Evolutionary conservation across 352 stramenopile species (phyloP), one percentile per base, ranked within the genome.

Genomic region (Globisporangium camurandrum): DNA sequence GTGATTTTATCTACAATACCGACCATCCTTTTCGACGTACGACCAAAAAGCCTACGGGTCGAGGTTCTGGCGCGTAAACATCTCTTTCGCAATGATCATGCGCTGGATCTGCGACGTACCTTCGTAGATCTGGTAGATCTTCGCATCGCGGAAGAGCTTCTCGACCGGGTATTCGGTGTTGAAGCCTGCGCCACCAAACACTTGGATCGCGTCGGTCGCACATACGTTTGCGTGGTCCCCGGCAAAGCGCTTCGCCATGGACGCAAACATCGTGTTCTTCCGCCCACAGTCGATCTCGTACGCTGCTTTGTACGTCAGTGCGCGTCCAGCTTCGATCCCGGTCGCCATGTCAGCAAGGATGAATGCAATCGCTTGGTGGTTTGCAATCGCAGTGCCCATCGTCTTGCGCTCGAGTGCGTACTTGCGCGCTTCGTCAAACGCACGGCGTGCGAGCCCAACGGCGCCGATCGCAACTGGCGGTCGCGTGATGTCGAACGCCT

Each of bases 51-150:
- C 36, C 57, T 80, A 88, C 34, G 80, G 80, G 57, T 88, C 73
- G 51, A 92, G 62, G 54, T 57, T 74, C 43, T 73, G 56, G 41
- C 80, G 77, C 30, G 75, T 68, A 54, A 94, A 81, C 54, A 96
- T 75, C 41, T 95, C 79, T 66, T 93, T 91, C 51, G 78, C 78
- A 58, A 97, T 89, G 57, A 97, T 88, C 64, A 96, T 75, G 49
- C 83, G 77, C 66, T 96, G 84, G 62, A 97, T 95, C 62, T 96
- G 84, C 42, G 76, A 93, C 54, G 88, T 96, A 43, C 86, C 88
- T 49, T 96, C 88, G 71, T 96, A 96, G 57, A 97, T 95, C 60
- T 92, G 76, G 63, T 93, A 95, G 55, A 97, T 95, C 69, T 95
- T 95, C 48, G 80, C 80, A 43, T 97, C 88, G 45, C 88, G 79